Percentiles rank a stretch among this genome's conserved stretches.
Conservation (phyloP, 2,329 filamentous ascomycete genomes). For the Pestalotiopsis sp. region DNA sequence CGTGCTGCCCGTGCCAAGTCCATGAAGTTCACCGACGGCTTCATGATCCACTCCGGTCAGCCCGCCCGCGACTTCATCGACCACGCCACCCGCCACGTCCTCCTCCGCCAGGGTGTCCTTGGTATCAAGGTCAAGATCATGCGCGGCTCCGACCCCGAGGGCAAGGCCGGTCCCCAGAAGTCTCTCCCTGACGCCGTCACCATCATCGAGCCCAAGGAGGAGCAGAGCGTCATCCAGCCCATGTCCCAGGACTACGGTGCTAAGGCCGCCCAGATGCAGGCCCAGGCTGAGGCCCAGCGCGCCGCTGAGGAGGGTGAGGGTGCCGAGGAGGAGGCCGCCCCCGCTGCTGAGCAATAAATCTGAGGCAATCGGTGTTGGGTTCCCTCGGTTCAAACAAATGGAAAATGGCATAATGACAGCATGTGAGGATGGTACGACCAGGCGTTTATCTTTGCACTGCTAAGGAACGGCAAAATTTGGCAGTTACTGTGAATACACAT, state of each 20-base stretch:
- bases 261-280: slow-evolving; percentile 72
- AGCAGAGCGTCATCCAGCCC: slow-evolving; percentile 91
- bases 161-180: slow-evolving; percentile 98
- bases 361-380: slow-evolving; percentile 39
- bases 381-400: slow-evolving; percentile 23
- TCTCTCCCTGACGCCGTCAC: slow-evolving; percentile 97
- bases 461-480: slow-evolving; percentile 11
- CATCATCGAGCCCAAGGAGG: slow-evolving; percentile 99
- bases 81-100: slow-evolving; percentile 96
- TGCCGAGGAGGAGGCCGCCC: slow-evolving; percentile 50
- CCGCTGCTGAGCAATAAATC: slow-evolving; percentile 44
- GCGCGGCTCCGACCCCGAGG: slow-evolving; percentile 98
- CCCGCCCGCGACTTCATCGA: slow-evolving; percentile 99
- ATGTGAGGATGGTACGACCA: slow-evolving; percentile 13
- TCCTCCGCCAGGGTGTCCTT: slow-evolving; percentile 98
- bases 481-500: slow-evolving; percentile 7
- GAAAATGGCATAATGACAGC: slow-evolving; percentile 12
- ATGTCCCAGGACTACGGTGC: slow-evolving; percentile 98
- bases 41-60: slow-evolving; percentile 99
- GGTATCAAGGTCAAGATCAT: slow-evolving; percentile 99
- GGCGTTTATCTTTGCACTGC: slow-evolving; percentile 13
- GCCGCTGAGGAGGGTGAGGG: slow-evolving; percentile 50
- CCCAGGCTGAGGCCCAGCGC: slow-evolving; percentile 62
- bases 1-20: slow-evolving; percentile 98
- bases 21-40: slow-evolving; percentile 99